These are phyloP conservation scores for Scedosporium dehoogii DNA, from an alignment of 2,329 filamentous ascomycete species.

Conservation along the genomic window DNA sequence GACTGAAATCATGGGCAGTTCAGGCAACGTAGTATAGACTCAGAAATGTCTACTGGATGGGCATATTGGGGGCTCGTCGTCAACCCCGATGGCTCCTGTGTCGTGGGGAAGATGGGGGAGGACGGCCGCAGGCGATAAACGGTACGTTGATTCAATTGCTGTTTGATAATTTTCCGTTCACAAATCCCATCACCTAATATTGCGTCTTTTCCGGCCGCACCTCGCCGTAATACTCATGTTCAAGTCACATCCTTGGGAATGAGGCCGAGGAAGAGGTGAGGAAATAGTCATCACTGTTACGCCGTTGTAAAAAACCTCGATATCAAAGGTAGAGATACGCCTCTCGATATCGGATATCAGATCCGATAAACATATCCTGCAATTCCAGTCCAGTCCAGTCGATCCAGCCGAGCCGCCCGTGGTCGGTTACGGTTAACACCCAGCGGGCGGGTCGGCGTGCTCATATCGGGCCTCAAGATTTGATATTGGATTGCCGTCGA, in stretches of 20 bases:
- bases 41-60: too few species aligned
- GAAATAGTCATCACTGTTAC: neutral
- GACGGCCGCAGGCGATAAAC: neutral
- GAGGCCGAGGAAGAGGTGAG: neutral
- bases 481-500: neutral
- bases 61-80: neutral
- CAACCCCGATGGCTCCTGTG: neutral
- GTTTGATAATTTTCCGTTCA: neutral
- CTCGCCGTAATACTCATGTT: neutral
- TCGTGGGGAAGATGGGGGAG: neutral
- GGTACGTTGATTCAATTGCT: neutral
- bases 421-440: neutral
- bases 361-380: neutral
- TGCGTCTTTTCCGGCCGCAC: neutral
- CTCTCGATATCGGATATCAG: neutral
- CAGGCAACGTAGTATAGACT: too few species aligned
- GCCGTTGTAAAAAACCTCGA: neutral
- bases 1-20: too few species aligned
- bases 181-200: conserved; percentile 1
- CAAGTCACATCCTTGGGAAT: neutral
- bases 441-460: neutral
- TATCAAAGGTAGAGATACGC: neutral
- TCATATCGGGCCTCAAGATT: neutral
- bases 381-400: too few species aligned
- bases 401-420: neutral